Percentiles rank a stretch among this genome's conserved stretches.
Conservation (phyloP, 2,329 filamentous ascomycete genomes). For the Fusarium ramigenum region DNA sequence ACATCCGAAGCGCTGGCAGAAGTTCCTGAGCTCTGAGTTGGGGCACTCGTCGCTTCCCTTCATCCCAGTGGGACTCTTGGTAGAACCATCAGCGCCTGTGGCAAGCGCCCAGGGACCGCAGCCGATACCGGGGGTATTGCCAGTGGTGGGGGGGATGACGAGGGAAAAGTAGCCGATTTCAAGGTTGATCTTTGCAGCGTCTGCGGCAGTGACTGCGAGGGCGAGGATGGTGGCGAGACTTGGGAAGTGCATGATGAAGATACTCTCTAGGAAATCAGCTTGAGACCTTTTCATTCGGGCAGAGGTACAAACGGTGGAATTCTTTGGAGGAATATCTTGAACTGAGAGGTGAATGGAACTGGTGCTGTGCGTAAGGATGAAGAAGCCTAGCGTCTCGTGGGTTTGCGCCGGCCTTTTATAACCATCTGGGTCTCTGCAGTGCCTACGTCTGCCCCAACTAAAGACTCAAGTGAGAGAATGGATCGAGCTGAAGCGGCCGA, state of each 20-base stretch:
- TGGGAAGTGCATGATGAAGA: neutral
- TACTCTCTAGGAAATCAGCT: too few species aligned
- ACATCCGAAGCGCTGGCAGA: neutral
- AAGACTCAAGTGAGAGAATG: accelerated
- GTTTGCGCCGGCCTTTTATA: too few species aligned
- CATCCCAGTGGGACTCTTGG: neutral
- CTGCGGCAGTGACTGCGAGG: too few species aligned
- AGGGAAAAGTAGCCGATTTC: neutral
- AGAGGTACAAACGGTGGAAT: too few species aligned
- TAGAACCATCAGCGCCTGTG: neutral
- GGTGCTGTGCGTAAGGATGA: too few species aligned
- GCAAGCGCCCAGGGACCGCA: neutral
- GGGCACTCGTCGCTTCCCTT: neutral
- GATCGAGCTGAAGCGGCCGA: neutral
- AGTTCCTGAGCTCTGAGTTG: neutral
- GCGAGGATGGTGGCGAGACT: neutral
- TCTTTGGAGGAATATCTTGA: too few species aligned
- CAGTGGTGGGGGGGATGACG: neutral
- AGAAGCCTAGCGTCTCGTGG: too few species aligned
- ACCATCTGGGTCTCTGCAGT: accelerated
- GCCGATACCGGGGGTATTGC: neutral
- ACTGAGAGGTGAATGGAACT: too few species aligned
- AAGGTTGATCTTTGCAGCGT: neutral
- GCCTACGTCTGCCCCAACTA: too few species aligned
- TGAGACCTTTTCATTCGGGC: accelerated